These are phyloP conservation scores for Chrysosporium queenslandicum DNA, from an alignment of 2,329 filamentous ascomycete genomes.

Conservation along the genomic window DNA sequence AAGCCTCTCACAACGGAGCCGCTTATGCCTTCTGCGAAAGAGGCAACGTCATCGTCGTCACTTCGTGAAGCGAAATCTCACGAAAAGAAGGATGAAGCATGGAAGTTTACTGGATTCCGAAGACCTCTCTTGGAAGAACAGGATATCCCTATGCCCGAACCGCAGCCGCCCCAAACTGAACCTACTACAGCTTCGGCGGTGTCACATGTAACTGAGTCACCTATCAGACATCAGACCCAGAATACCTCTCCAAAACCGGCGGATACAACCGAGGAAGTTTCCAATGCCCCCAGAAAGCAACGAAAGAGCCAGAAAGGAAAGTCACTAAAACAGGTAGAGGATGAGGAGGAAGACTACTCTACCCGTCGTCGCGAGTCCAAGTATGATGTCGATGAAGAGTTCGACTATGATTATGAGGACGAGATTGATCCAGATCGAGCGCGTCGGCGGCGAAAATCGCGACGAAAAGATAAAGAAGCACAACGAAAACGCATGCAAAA, in stretches of 20 bases:
- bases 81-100: neutral
- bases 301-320: neutral
- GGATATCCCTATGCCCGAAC: neutral
- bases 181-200: no score
- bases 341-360: neutral
- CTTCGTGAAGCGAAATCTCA: conserved; percentile 3
- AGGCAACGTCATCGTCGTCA: no score
- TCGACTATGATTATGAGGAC: conserved; percentile 15
- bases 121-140: neutral
- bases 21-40: no score
- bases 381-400: conserved; percentile 25
- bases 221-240: no score
- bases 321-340: no score
- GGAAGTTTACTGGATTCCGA: conserved; percentile 1
- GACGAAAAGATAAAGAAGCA: conserved; percentile 29
- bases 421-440: conserved; percentile 7
- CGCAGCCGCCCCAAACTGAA: no score
- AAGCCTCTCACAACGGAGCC: no score
- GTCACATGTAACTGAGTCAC: no score
- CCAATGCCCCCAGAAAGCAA: neutral
- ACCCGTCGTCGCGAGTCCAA: conserved; percentile 4
- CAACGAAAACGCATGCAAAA: conserved; percentile 36
- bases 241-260: no score
- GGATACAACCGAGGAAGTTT: neutral
- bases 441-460: conserved; percentile 3